phyloP scores from a whole-genome alignment of 2,329 filamentous ascomycete species.

The Paecilomyces variotii region DNA sequence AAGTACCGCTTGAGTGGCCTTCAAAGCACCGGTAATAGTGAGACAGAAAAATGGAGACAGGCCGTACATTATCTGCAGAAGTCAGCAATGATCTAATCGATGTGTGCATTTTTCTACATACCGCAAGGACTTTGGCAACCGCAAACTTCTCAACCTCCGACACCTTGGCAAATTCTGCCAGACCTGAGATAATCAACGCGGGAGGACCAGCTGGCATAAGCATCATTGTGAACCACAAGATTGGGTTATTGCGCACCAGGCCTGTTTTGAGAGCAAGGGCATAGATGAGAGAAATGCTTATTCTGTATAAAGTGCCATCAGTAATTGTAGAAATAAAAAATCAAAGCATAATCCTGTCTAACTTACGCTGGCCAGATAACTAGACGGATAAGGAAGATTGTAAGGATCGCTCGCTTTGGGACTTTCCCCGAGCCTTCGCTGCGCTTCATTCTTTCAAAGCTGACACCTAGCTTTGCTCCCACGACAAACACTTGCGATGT shows the following conservation, averaged over 20 bases:
- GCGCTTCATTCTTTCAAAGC: slow-evolving; percentile 41
- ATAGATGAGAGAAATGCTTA: slow-evolving; percentile 50
- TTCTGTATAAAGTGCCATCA: slow-evolving; percentile 10
- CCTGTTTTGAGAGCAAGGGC: slow-evolving; percentile 45
- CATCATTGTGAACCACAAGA: slow-evolving; percentile 60
- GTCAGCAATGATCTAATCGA: slow-evolving; percentile 1
- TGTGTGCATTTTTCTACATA: slow-evolving; percentile 18
- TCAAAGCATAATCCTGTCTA: too few species aligned
- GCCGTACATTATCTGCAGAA: slow-evolving; percentile 20
- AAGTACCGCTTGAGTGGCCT: slow-evolving; percentile 20
- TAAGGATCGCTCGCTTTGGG: slow-evolving; percentile 37
- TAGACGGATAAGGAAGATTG: slow-evolving; percentile 51
- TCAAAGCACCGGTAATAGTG: slow-evolving; percentile 23
- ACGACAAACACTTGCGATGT: slow-evolving; percentile 58
- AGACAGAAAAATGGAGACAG: slow-evolving; percentile 24
- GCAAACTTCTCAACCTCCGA: slow-evolving; percentile 44
- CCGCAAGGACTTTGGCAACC: slow-evolving; percentile 46
- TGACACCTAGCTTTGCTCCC: slow-evolving; percentile 55
- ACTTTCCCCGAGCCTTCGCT: slow-evolving; percentile 24
- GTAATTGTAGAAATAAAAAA: neutral
- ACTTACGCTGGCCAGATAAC: slow-evolving; percentile 50
- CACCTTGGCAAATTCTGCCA: slow-evolving; percentile 41
- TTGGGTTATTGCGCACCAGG: slow-evolving; percentile 49
- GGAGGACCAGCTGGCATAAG: slow-evolving; percentile 50
- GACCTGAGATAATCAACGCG: slow-evolving; percentile 45